Conservation (phyloP, 371 early-diverging fungal species). For the Syncephalis fuscata region DNA sequence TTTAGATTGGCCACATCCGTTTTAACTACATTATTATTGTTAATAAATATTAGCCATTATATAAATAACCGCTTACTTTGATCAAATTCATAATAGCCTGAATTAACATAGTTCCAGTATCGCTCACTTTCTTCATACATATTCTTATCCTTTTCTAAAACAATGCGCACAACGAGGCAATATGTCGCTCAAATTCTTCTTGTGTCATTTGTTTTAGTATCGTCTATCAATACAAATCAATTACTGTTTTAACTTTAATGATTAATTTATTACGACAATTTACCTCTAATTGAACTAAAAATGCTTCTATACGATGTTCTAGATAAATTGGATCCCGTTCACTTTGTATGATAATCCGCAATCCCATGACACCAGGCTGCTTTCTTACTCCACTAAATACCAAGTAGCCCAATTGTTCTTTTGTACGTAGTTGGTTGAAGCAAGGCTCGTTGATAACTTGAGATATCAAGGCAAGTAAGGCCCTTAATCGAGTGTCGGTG, state of each 20-base stretch:
- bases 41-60: not conserved
- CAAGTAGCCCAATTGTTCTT: constrained; percentile 74
- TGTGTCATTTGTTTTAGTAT: constrained; percentile 43
- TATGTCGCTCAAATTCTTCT: constrained; percentile 57
- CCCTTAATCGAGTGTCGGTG: constrained; percentile 32
- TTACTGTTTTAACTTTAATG: not conserved
- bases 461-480: constrained; percentile 44
- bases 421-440: constrained; percentile 84
- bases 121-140: constrained; percentile 55
- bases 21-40: constrained; percentile 11
- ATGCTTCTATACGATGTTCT: constrained; percentile 63
- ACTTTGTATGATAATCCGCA: constrained; percentile 72
- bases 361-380: constrained; percentile 39
- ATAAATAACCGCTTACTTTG: constrained; percentile 5
- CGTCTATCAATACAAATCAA: constrained; percentile 7
- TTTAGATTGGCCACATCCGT: constrained; percentile 38
- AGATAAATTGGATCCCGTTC: constrained; percentile 72
- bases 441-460: constrained; percentile 76
- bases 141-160: constrained; percentile 77
- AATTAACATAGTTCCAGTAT: constrained; percentile 62
- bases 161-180: constrained; percentile 48
- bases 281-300: constrained; percentile 32
- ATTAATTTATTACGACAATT: not conserved
- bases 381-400: constrained; percentile 55
- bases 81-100: constrained; percentile 78